Evolutionary conservation across 805 yeast genomes (phyloP).

Genomic region (Candida chilensis): DNA sequence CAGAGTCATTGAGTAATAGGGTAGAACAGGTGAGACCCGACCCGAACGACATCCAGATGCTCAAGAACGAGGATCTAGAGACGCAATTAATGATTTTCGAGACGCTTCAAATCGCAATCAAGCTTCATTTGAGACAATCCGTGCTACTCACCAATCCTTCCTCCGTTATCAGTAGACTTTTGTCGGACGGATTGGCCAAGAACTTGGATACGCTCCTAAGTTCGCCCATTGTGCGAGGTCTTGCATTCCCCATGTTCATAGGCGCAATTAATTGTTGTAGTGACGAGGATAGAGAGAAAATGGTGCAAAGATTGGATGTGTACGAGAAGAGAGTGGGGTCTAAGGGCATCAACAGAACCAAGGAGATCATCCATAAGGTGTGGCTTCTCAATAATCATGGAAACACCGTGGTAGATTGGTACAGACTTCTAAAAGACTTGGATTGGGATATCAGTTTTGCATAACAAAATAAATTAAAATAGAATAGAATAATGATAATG

Average conservation of each 20-base stretch:
- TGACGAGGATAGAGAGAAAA: slow-evolving; percentile 36
- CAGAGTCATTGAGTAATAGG: slow-evolving; percentile 12
- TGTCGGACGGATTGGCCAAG: slow-evolving; percentile 42
- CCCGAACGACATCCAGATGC: slow-evolving; percentile 27
- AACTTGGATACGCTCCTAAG: slow-evolving; percentile 56
- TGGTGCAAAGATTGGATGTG: slow-evolving; percentile 44
- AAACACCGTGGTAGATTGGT: slow-evolving; percentile 63
- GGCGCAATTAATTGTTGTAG: slow-evolving; percentile 64
- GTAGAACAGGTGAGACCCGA: slow-evolving; percentile 49
- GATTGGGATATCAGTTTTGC: slow-evolving; percentile 83
- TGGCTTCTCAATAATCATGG: slow-evolving; percentile 45
- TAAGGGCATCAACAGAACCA: slow-evolving; percentile 44
- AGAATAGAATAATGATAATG: no score
- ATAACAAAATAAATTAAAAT: slow-evolving; percentile 11
- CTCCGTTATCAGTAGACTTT: slow-evolving; percentile 51
- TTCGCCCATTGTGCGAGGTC: slow-evolving; percentile 58
- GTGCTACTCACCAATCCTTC: slow-evolving; percentile 53
- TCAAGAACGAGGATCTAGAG: slow-evolving; percentile 43
- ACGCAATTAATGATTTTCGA: slow-evolving; percentile 65
- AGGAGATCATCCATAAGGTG: slow-evolving; percentile 33
- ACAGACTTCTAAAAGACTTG: slow-evolving; percentile 47
- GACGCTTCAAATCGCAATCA: slow-evolving; percentile 59
- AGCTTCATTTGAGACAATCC: slow-evolving; percentile 58
- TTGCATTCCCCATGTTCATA: slow-evolving; percentile 71
- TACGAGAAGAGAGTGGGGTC: slow-evolving; percentile 59